These are phyloP conservation scores for Thielaviopsis ethacetica DNA, from an alignment of 2,329 filamentous ascomycete genomes.

Conservation along the genomic window DNA sequence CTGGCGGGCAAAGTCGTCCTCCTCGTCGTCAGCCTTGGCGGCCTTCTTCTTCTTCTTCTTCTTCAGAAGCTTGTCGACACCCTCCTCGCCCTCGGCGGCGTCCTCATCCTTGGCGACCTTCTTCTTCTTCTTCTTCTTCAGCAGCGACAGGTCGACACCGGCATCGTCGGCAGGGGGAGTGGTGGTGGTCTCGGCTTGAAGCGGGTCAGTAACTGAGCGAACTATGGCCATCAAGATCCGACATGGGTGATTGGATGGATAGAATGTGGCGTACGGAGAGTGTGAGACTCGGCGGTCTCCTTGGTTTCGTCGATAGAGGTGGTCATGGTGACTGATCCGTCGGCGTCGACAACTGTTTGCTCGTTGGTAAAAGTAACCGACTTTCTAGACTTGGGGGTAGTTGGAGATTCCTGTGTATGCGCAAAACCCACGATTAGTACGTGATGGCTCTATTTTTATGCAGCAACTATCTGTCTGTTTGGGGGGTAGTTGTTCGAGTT, in stretches of 20 bases:
- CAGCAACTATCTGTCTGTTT: neutral
- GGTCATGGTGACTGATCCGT: conserved; percentile 68
- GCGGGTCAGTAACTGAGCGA: neutral
- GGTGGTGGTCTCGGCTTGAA: conserved; percentile 20
- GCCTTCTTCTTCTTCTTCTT: conserved; percentile 63
- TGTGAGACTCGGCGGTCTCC: conserved; percentile 63
- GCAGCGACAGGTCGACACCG: conserved; percentile 35
- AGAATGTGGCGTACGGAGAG: conserved; percentile 44
- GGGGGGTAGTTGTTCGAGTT: neutral
- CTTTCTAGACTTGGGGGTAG: conserved; percentile 54
- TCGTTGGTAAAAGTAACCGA: conserved; percentile 88
- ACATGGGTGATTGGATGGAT: neutral
- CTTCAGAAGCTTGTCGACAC: conserved; percentile 51
- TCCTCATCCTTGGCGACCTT: conserved; percentile 30
- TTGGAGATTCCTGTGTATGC: conserved; percentile 2
- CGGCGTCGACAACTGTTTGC: conserved; percentile 71
- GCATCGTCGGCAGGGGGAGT: conserved; percentile 44
- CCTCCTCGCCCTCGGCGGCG: conserved; percentile 33
- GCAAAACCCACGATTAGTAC: neutral
- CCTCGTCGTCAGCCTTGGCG: conserved; percentile 32
- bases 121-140: conserved; percentile 70
- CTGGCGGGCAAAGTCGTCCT: conserved; percentile 46
- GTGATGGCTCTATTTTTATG: neutral
- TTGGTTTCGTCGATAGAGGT: conserved; percentile 60
- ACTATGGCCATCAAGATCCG: neutral